A percentile compares a stretch with the other conserved stretches of the same genome.
These are phyloP conservation scores for Penstemon barbatus DNA, from an alignment of 257 asterid genomes.

Conservation along the genomic window DNA sequence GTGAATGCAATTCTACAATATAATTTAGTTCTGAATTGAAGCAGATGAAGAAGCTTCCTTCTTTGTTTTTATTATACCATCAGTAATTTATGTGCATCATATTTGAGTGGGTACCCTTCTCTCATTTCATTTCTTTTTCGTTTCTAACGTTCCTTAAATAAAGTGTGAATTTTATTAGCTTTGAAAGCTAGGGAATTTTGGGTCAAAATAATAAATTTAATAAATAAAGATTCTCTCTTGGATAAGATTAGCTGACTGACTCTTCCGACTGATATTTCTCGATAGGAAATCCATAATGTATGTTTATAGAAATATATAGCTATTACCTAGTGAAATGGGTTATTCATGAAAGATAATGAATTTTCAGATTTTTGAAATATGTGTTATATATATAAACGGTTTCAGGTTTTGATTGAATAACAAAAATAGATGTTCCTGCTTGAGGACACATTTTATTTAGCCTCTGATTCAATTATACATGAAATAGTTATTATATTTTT, in stretches of 20 bases:
- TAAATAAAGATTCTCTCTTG: constrained; percentile 8
- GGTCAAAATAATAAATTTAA: background rate
- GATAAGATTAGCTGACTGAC: constrained; percentile 36
- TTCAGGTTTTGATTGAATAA: no score
- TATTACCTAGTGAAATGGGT: no score
- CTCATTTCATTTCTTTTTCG: background rate
- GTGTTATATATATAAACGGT: no score
- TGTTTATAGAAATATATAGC: no score
- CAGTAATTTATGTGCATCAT: constrained; percentile 22
- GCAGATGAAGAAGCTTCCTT: background rate
- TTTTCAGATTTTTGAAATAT: no score
- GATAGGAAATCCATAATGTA: background rate
- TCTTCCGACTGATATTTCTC: background rate
- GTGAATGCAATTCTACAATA: constrained; percentile 32
- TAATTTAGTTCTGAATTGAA: constrained; percentile 23
- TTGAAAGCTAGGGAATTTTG: background rate
- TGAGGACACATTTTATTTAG: no score
- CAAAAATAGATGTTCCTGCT: no score
- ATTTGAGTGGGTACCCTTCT: background rate
- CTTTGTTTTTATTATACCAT: background rate
- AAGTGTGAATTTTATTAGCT: background rate
- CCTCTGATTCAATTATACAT: no score
- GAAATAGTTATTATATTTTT: no score
- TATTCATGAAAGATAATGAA: no score
- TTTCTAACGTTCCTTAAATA: background rate